Conservation (phyloP, 345 rosid genomes). For the Mangifera indica region DNA sequence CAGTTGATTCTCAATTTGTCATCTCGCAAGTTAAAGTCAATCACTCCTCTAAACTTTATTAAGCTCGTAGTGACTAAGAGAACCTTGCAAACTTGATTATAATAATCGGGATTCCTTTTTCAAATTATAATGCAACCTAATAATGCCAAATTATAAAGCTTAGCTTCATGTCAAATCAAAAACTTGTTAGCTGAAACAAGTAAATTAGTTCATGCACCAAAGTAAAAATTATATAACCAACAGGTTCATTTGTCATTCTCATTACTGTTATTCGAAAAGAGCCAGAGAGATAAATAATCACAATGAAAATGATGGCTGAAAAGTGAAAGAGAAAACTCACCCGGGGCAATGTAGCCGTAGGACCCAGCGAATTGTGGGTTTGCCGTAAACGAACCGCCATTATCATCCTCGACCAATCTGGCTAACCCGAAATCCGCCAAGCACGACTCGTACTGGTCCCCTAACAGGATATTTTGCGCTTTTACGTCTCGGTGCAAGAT, state of each 20-base stretch:
- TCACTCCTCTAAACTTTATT: no score
- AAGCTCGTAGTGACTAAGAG: no score
- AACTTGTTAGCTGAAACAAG: not conserved
- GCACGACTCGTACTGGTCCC: slow-evolving; percentile 63
- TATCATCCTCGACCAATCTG: slow-evolving; percentile 52
- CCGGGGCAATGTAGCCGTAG: slow-evolving; percentile 94
- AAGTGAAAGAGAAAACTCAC: slow-evolving; percentile 31
- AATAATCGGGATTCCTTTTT: no score
- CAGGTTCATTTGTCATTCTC: no score
- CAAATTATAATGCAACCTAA: not conserved
- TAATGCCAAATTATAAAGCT: not conserved
- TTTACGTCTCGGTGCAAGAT: slow-evolving; percentile 90
- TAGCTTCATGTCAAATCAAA: not conserved
- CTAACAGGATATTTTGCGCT: slow-evolving; percentile 67
- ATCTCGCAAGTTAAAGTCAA: no score
- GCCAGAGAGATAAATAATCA: not conserved
- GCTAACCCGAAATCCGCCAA: slow-evolving; percentile 92
- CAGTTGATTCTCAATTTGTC: no score
- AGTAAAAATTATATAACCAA: no score
- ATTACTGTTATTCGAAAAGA: not conserved
- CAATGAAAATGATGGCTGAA: not conserved
- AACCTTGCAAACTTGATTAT: no score
- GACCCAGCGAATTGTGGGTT: slow-evolving; percentile 79
- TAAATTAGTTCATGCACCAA: not conserved
- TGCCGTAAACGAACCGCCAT: slow-evolving; percentile 38